Percentiles rank a stretch among this genome's conserved stretches.
Evolutionary conservation across 2,329 filamentous ascomycete genomes (phyloP).

Genomic region (Orbilia ellipsospora): DNA sequence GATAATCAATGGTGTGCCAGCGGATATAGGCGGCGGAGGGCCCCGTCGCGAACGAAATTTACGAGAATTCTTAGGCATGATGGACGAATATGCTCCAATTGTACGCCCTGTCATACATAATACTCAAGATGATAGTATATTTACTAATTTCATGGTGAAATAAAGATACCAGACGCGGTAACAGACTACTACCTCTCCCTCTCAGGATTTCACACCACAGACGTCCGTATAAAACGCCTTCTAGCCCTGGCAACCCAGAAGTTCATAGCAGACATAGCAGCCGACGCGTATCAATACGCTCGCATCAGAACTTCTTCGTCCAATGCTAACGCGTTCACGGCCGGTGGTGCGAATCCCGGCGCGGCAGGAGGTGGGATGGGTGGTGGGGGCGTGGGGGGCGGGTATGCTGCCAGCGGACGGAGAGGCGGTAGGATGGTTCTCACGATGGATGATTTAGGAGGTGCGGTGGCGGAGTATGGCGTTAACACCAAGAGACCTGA

Average conservation of each 20-base stretch:
- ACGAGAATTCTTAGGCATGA: constrained; percentile 91
- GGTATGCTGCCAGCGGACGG: constrained; percentile 80
- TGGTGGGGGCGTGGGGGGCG: constrained; percentile 64
- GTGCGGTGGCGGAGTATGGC: constrained; percentile 97
- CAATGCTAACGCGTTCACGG: constrained; percentile 79
- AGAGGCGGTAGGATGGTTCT: constrained; percentile 92
- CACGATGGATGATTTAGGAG: constrained; percentile 98
- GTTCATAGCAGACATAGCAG: constrained; percentile 96
- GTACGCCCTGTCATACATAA: constrained; percentile 67
- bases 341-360: constrained; percentile 70
- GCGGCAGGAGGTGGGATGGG: constrained; percentile 67
- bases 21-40: constrained; percentile 16
- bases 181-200: constrained; percentile 98
- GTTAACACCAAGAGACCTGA: constrained; percentile 97
- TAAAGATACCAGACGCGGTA: constrained; percentile 95
- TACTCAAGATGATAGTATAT: background rate
- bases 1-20: constrained; percentile 10
- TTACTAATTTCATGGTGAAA: background rate
- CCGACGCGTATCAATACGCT: constrained; percentile 97
- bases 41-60: constrained; percentile 89
- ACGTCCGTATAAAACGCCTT: constrained; percentile 88
- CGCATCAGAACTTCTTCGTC: constrained; percentile 90
- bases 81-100: constrained; percentile 98
- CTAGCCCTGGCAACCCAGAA: constrained; percentile 98
- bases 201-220: constrained; percentile 90